Evolutionary conservation across 2,329 filamentous ascomycete species (phyloP).

Genomic region (Diaporthe sp.): DNA sequence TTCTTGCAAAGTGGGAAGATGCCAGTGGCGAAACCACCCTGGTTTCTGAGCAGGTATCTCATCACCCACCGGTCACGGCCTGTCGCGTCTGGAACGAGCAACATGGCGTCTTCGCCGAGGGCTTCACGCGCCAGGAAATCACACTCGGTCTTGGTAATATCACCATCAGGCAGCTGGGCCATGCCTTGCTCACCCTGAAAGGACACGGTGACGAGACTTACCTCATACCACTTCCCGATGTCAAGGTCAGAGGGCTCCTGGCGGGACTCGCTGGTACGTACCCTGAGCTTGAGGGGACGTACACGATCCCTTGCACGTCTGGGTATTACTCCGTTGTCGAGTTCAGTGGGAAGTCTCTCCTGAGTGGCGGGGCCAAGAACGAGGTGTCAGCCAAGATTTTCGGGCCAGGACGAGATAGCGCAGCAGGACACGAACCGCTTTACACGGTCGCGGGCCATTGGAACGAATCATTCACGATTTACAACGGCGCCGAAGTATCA

Average conservation of each 20-base stretch:
- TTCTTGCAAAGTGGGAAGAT: constrained; percentile 53
- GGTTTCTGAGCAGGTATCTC: constrained; percentile 49
- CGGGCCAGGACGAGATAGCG: constrained; percentile 37
- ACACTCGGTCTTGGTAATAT: constrained; percentile 44
- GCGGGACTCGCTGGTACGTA: constrained; percentile 42
- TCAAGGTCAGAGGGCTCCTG: constrained; percentile 46
- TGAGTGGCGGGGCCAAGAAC: constrained; percentile 43
- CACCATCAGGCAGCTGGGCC: constrained; percentile 45
- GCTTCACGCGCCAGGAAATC: constrained; percentile 48
- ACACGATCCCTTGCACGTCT: constrained; percentile 48
- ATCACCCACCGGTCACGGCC: constrained; percentile 50
- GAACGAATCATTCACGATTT: constrained; percentile 45
- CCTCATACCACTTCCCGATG: constrained; percentile 47
- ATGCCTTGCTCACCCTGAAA: constrained; percentile 50
- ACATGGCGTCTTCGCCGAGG: constrained; percentile 46
- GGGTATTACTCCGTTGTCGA: constrained; percentile 47
- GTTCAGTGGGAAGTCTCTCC: constrained; percentile 43
- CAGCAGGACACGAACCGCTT: constrained; percentile 32
- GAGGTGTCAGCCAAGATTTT: constrained; percentile 46
- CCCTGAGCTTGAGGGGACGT: constrained; percentile 47
- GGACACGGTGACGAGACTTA: constrained; percentile 50
- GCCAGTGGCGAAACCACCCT: constrained; percentile 47
- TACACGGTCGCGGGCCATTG: constrained; percentile 51
- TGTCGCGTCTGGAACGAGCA: constrained; percentile 46
- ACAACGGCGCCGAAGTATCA: constrained; percentile 36